These are phyloP conservation scores for Penicillium longicatenatum DNA, from an alignment of 495 filamentous ascomycete species.

Conservation along the genomic window DNA sequence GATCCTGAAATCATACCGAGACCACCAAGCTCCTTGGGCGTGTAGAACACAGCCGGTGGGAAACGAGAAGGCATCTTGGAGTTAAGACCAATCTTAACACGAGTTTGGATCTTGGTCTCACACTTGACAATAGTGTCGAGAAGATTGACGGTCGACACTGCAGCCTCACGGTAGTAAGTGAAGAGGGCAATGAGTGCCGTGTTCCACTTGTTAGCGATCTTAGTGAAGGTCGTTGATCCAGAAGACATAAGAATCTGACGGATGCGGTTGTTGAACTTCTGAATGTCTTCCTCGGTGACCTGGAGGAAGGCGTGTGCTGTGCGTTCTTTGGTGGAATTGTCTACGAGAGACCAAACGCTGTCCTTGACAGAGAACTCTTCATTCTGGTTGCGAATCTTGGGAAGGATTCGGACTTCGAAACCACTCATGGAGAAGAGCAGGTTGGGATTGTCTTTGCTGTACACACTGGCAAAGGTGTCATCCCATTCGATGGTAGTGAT, in stretches of 20 bases:
- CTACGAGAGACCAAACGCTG: conserved; percentile 95
- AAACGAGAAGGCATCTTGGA: conserved; percentile 99
- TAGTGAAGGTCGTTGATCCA: conserved; percentile 98
- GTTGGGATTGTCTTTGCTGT: conserved; percentile 98
- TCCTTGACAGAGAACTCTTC: conserved; percentile 98
- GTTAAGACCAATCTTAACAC: conserved; percentile 98
- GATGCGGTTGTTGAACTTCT: conserved; percentile 99
- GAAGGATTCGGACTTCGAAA: conserved; percentile 96
- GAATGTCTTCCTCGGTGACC: conserved; percentile 97
- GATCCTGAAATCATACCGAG: conserved; percentile 99
- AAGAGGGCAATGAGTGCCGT: conserved; percentile 98
- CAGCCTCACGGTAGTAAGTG: conserved; percentile 98
- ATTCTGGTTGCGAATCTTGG: conserved; percentile 92
- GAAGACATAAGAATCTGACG: conserved; percentile 99
- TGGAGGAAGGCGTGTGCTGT: conserved; percentile 98
- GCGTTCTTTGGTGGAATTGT: conserved; percentile 93
- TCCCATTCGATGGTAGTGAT: conserved; percentile 99
- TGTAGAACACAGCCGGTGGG: conserved; percentile 98
- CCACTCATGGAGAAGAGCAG: conserved; percentile 97
- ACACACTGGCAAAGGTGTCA: conserved; percentile 98
- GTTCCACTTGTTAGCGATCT: conserved; percentile 99
- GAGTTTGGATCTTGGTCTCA: conserved; percentile 99
- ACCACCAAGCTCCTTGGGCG: conserved; percentile 96
- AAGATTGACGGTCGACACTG: conserved; percentile 93
- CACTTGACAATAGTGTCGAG: conserved; percentile 99